Percentiles rank a stretch among this genome's conserved stretches.
Conservation (phyloP, 495 filamentous ascomycete genomes). For the Peziza echinospora region DNA sequence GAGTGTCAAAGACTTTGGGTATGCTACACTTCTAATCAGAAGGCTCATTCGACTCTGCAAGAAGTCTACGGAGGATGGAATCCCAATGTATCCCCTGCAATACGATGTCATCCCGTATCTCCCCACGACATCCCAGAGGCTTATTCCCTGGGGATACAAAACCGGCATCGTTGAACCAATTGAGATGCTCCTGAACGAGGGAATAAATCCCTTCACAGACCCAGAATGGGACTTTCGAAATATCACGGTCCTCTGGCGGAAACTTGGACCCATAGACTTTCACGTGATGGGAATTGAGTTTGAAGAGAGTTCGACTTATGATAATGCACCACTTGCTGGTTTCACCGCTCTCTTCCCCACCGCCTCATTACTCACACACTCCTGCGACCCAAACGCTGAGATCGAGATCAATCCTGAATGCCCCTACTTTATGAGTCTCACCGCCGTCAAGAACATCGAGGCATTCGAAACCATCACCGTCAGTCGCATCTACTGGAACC, state of each 20-base stretch:
- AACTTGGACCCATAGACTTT: neutral
- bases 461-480: too few species aligned
- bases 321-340: too few species aligned
- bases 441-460: too few species aligned
- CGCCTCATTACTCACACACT: too few species aligned
- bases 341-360: too few species aligned
- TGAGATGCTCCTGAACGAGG: neutral
- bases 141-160: neutral
- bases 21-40: neutral
- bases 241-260: neutral
- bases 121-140: neutral
- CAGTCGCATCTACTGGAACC: too few species aligned
- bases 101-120: neutral
- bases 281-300: too few species aligned
- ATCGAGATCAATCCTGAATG: too few species aligned
- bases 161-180: neutral
- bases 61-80: neutral
- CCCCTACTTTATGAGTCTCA: too few species aligned
- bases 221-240: neutral
- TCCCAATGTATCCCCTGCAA: slow-evolving; percentile 1
- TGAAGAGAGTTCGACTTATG: too few species aligned
- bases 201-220: neutral
- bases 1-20: neutral
- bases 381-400: too few species aligned
- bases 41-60: neutral